Conservation (phyloP, 2,329 filamentous ascomycete genomes). For the Trichoderma harzianum region DNA sequence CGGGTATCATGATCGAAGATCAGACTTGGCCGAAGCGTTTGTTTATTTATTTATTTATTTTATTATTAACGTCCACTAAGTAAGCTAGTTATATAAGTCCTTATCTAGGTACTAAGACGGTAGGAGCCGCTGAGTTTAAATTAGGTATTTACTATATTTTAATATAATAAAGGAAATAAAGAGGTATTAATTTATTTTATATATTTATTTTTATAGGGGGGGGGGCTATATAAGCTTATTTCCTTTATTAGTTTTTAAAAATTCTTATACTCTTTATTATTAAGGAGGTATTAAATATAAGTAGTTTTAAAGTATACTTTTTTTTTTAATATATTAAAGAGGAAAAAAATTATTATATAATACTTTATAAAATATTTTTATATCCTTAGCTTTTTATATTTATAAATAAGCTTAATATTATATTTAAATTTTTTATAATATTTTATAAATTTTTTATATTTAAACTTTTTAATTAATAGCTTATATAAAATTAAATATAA, state of each 20-base stretch:
- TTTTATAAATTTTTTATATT: too few species aligned
- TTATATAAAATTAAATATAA: neutral
- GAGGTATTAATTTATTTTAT: neutral
- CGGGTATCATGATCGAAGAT: neutral
- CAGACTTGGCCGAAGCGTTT: too few species aligned
- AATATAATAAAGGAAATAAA: neutral
- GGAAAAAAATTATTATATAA: too few species aligned
- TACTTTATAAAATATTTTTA: neutral
- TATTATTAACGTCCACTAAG: neutral
- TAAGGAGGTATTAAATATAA: neutral
- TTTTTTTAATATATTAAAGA: neutral
- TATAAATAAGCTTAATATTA: neutral
- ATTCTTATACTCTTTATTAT: neutral
- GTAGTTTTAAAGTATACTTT: neutral
- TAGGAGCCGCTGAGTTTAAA: neutral
- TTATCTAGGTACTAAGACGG: neutral
- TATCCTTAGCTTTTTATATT: neutral
- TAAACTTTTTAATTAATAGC: neutral
- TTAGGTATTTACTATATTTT: neutral
- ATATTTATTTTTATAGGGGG: neutral
- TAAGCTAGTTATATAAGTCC: slow-evolving; percentile 8
- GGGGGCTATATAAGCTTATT: neutral
- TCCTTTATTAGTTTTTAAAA: neutral
- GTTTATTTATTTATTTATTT: neutral
- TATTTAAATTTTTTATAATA: neutral